Percentiles rank a stretch among this genome's conserved stretches.
phyloP scores from a whole-genome alignment of 106 monocot genomes.

The Ottelia alismoides region DNA sequence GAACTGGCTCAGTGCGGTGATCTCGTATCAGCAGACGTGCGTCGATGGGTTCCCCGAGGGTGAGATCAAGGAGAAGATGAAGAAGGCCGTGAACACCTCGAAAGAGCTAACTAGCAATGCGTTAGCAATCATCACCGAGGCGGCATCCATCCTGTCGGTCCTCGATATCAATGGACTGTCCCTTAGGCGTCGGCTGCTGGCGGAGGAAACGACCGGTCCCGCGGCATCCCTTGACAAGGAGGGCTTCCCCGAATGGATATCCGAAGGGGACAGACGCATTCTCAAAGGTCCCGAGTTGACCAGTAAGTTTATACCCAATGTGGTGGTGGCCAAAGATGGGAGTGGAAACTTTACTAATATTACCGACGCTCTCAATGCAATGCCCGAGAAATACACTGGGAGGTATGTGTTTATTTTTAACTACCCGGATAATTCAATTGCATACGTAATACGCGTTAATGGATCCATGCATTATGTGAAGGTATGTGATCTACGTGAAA shows the following conservation, averaged over 20 bases:
- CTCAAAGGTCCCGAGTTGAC: constrained; percentile 13
- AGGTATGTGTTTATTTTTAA: constrained; percentile 15
- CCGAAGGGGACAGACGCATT: constrained; percentile 22
- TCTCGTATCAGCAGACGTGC: too few species aligned
- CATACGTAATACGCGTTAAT: too few species aligned
- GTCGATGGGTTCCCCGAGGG: constrained; percentile 68
- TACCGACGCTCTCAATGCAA: constrained; percentile 25
- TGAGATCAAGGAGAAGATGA: constrained; percentile 47
- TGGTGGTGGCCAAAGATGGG: too few species aligned
- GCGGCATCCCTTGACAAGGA: too few species aligned
- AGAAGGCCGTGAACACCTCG: constrained; percentile 28
- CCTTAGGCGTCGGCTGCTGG: constrained; percentile 10
- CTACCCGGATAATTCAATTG: too few species aligned
- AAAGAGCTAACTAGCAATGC: constrained; percentile 70
- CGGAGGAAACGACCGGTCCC: constrained; percentile 1
- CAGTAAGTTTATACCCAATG: constrained; percentile 24
- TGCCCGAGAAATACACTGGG: constrained; percentile 30
- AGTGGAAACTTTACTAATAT: constrained; percentile 51
- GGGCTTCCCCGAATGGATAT: constrained; percentile 37
- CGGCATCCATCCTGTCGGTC: too few species aligned
- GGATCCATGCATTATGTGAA: constrained; percentile 3
- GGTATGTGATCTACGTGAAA: constrained; percentile 61
- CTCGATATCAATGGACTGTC: constrained; percentile 12
- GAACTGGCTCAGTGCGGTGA: too few species aligned
- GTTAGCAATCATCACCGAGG: constrained; percentile 36